These are phyloP conservation scores for Mycosphaerella arachidis DNA, from an alignment of 2,329 filamentous ascomycete species.

Conservation along the genomic window DNA sequence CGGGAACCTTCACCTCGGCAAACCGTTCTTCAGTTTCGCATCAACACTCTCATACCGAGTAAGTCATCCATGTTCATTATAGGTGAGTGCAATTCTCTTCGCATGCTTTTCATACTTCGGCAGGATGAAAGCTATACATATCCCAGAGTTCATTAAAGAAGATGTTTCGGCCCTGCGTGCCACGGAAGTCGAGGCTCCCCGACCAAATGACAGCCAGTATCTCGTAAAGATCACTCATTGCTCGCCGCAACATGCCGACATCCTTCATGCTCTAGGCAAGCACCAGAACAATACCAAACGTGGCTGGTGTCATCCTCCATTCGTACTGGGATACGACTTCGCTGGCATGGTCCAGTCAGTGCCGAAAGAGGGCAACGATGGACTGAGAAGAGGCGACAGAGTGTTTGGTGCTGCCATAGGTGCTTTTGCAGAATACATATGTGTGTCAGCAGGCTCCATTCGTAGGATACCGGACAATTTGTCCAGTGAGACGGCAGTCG, in stretches of 20 bases:
- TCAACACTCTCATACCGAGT: neutral
- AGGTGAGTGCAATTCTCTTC: neutral
- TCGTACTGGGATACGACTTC: slow-evolving; percentile 59
- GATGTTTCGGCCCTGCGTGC: slow-evolving; percentile 28
- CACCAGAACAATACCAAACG: slow-evolving; percentile 52
- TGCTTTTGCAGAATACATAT: slow-evolving; percentile 51
- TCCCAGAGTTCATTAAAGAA: slow-evolving; percentile 35
- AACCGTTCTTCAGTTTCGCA: neutral
- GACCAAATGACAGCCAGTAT: slow-evolving; percentile 35
- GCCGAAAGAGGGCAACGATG: slow-evolving; percentile 23
- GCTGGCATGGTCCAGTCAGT: slow-evolving; percentile 48
- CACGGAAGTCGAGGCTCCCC: slow-evolving; percentile 32
- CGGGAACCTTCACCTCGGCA: neutral
- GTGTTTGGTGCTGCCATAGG: slow-evolving; percentile 54
- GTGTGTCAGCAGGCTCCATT: slow-evolving; percentile 38
- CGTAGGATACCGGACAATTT: slow-evolving; percentile 45
- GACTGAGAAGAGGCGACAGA: slow-evolving; percentile 44
- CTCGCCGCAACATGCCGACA: slow-evolving; percentile 58
- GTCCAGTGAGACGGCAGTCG: slow-evolving; percentile 49
- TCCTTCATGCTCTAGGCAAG: slow-evolving; percentile 55
- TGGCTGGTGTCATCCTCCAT: slow-evolving; percentile 53
- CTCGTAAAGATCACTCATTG: slow-evolving; percentile 51
- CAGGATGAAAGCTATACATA: slow-evolving; percentile 42
- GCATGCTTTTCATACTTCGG: neutral
- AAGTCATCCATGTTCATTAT: neutral